A percentile compares a stretch with the other conserved stretches of the same genome.
Conservation (phyloP, 495 filamentous ascomycete genomes). For the Penicillium canariense region DNA sequence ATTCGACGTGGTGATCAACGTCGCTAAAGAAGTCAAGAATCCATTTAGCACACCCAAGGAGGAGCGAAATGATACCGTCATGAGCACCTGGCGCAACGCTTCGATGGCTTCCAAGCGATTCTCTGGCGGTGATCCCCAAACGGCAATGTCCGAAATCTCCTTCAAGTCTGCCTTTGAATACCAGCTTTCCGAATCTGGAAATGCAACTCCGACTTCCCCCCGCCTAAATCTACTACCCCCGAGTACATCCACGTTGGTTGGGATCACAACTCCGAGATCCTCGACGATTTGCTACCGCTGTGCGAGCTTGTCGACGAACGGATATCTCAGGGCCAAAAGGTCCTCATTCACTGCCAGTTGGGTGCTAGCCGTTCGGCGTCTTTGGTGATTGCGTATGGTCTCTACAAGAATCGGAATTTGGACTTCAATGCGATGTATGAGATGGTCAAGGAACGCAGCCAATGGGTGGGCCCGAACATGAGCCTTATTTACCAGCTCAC, state of each 20-base stretch:
- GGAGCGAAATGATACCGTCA: constrained; percentile 34
- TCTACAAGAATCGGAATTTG: constrained; percentile 84
- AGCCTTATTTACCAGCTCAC: constrained; percentile 95
- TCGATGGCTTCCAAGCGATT: constrained; percentile 35
- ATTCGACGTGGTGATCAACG: constrained; percentile 93
- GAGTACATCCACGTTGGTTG: constrained; percentile 96
- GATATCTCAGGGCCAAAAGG: constrained; percentile 74
- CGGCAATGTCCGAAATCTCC: constrained; percentile 65
- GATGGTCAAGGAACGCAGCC: constrained; percentile 81
- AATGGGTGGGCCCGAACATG: constrained; percentile 99
- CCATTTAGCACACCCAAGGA: constrained; percentile 59
- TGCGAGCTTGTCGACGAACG: constrained; percentile 84
- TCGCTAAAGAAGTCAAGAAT: constrained; percentile 90
- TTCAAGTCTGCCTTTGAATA: constrained; percentile 72
- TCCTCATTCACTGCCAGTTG: constrained; percentile 92
- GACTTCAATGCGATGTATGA: constrained; percentile 93
- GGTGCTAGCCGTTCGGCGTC: constrained; percentile 96
- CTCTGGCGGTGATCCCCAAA: constrained; percentile 61
- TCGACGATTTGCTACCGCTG: constrained; percentile 77
- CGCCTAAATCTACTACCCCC: constrained; percentile 49
- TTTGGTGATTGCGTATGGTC: constrained; percentile 90
- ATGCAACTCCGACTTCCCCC: constrained; percentile 57
- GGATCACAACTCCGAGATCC: constrained; percentile 97
- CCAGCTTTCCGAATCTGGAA: constrained; percentile 22
- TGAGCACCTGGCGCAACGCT: constrained; percentile 42